phyloP scores from a whole-genome alignment of 202 grass and related monocot genomes.

The Panicum virgatum region DNA sequence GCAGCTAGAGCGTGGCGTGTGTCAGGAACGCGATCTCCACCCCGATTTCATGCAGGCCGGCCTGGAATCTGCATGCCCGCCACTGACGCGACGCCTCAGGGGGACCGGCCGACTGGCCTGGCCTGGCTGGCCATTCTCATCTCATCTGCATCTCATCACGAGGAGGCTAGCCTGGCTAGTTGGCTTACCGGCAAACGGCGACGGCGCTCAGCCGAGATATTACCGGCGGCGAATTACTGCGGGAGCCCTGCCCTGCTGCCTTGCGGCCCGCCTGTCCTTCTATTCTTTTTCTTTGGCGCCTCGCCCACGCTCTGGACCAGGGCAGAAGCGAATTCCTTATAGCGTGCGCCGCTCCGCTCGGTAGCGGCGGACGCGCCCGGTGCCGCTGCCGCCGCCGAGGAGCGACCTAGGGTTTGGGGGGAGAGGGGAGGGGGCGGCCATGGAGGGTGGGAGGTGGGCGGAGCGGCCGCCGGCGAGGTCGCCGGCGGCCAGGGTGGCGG shows the following conservation, averaged over 20 bases:
- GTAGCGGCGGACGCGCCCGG: no score
- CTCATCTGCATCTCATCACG: not conserved
- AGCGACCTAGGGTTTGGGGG: no score
- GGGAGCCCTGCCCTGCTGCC: not conserved
- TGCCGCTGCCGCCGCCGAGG: no score
- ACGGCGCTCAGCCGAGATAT: constrained; percentile 30
- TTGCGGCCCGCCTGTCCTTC: constrained; percentile 15
- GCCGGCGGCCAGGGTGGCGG: no score
- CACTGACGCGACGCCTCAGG: not conserved
- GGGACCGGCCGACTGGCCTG: not conserved
- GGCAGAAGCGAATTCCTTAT: no score
- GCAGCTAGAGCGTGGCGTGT: not conserved
- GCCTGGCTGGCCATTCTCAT: not conserved
- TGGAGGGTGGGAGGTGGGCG: no score
- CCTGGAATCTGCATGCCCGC: not conserved
- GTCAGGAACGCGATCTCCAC: not conserved
- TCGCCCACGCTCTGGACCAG: not conserved
- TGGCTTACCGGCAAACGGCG: not conserved
- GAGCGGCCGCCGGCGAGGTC: no score
- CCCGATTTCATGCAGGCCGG: not conserved
- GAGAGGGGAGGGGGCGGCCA: no score
- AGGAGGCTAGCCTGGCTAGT: not conserved
- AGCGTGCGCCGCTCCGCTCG: no score
- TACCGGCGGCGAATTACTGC: constrained; percentile 36
- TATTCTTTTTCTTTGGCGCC: not conserved